A percentile compares a stretch with the other conserved stretches of the same genome.
These are phyloP conservation scores for Volutella citrinella DNA, from an alignment of 2,329 filamentous ascomycete genomes.

Conservation along the genomic window DNA sequence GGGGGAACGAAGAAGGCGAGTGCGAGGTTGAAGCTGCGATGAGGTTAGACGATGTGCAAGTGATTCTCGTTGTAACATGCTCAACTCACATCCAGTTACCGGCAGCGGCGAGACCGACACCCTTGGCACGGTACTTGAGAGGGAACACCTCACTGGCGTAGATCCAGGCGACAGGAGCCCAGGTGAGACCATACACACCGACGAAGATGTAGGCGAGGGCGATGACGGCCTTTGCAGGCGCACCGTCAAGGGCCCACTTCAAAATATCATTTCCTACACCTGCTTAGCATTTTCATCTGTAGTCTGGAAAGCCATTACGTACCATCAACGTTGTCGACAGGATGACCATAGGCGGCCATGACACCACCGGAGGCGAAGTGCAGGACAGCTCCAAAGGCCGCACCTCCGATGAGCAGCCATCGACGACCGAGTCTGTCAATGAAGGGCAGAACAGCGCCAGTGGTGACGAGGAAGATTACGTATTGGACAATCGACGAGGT, in stretches of 20 bases:
- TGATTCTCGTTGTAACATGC: constrained; percentile 9
- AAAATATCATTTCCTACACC: constrained; percentile 43
- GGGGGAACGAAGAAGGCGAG: constrained; percentile 38
- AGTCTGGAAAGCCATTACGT: too few relatives aligned
- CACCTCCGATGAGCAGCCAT: constrained; percentile 43
- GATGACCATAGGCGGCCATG: constrained; percentile 47
- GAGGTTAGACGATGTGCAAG: background rate
- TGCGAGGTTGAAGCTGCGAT: constrained; percentile 35
- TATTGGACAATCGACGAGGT: constrained; percentile 54
- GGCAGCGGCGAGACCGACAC: constrained; percentile 50
- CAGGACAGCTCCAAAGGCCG: constrained; percentile 41
- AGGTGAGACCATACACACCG: constrained; percentile 36
- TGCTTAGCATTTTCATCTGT: too few relatives aligned
- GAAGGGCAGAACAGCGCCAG: constrained; percentile 45
- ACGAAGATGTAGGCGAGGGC: constrained; percentile 48
- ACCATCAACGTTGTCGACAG: constrained; percentile 39
- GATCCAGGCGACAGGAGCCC: constrained; percentile 49
- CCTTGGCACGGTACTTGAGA: constrained; percentile 48
- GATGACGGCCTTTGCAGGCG: constrained; percentile 47
- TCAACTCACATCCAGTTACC: constrained; percentile 37
- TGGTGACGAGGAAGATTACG: constrained; percentile 53
- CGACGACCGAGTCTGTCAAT: constrained; percentile 50
- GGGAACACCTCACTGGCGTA: constrained; percentile 59
- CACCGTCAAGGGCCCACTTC: constrained; percentile 42
- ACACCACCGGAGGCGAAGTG: constrained; percentile 48